A percentile compares a stretch with the other conserved stretches of the same genome.
Conservation (phyloP, 148 eudicot genomes). For the Diospyros lotus region DNA sequence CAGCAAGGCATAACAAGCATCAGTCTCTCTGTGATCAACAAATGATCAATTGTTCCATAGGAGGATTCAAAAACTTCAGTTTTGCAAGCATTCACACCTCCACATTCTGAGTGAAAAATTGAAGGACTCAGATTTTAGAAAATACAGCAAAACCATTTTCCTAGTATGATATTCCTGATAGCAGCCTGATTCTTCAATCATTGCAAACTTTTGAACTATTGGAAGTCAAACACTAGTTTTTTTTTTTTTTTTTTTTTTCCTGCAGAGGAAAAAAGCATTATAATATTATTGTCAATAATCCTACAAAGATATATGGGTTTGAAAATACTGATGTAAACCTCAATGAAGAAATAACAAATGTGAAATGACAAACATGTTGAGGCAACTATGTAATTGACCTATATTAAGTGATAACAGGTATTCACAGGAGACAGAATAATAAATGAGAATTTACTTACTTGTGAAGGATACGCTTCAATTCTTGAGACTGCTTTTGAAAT, state of each 20-base stretch:
- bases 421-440: background rate
- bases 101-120: no score
- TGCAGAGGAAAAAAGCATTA: no score
- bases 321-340: background rate
- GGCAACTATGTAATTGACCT: background rate
- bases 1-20: background rate
- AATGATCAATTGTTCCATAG: no score
- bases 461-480: conserved; percentile 44
- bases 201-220: no score
- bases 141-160: no score
- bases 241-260: no score
- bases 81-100: background rate
- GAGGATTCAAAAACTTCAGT: background rate
- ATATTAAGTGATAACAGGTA: background rate
- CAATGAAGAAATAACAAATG: background rate
- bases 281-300: no score
- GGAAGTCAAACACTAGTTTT: no score
- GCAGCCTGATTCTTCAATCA: no score
- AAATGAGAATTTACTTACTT: conserved; percentile 48
- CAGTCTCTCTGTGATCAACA: background rate
- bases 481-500: conserved; percentile 38
- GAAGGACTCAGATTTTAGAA: no score
- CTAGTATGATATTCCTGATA: no score
- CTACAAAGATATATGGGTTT: background rate
- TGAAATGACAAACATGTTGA: background rate